phyloP scores from a whole-genome alignment of 1,284 basidiomycete genomes.

The Microbotryum lychnidis-dioicae region DNA sequence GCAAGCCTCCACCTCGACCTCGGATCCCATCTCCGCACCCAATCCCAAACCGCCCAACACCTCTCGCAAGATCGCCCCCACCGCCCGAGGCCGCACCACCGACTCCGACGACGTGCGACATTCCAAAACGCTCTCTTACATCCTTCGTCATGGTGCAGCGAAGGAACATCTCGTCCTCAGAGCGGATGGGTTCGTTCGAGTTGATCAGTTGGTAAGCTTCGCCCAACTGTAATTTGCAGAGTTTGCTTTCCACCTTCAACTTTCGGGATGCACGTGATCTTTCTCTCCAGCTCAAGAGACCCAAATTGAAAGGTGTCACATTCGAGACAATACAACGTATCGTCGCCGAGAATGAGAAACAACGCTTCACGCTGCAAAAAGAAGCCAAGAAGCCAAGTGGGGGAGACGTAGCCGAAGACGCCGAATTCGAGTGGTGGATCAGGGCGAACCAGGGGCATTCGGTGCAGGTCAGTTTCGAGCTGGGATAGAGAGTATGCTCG shows the following conservation, averaged over 20 bases:
- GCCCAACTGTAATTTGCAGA: no score
- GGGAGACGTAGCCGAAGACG: conserved; percentile 25
- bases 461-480: conserved; percentile 50
- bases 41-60: no score
- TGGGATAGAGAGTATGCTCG: not conserved
- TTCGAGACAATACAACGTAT: conserved; percentile 57
- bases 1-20: no score
- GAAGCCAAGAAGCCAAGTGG: conserved; percentile 39
- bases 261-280: no score
- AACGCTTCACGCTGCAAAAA: conserved; percentile 60
- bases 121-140: conserved; percentile 73
- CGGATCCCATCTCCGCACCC: no score
- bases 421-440: conserved; percentile 59
- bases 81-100: conserved; percentile 38
- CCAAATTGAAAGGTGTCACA: conserved; percentile 51
- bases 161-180: conserved; percentile 66
- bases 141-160: conserved; percentile 73
- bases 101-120: conserved; percentile 47
- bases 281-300: conserved; percentile 42
- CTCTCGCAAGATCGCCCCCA: not conserved
- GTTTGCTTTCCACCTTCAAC: no score
- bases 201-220: conserved; percentile 56
- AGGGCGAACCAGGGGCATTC: conserved; percentile 93
- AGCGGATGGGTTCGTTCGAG: conserved; percentile 66
- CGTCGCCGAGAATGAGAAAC: conserved; percentile 66